phyloP scores from a whole-genome alignment of 176 grass and related monocot genomes.

The Carex parvula region DNA sequence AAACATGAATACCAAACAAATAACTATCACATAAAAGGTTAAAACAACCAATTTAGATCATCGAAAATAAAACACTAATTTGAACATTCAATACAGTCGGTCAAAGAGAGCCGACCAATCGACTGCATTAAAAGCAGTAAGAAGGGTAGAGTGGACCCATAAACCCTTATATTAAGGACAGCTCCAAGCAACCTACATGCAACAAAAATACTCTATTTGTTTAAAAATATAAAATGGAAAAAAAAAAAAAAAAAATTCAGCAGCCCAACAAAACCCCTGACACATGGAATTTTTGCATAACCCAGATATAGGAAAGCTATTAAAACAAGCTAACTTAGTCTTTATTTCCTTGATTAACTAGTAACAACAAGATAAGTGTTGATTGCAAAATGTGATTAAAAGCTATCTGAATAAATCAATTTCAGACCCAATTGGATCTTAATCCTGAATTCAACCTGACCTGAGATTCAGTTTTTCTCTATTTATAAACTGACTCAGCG shows the following conservation, averaged over 20 bases:
- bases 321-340: background rate
- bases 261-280: background rate
- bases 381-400: background rate
- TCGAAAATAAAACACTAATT: too few relatives aligned
- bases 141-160: background rate
- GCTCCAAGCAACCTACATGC: background rate
- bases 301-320: background rate
- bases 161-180: background rate
- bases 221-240: background rate
- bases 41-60: background rate
- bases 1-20: background rate
- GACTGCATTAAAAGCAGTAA: background rate
- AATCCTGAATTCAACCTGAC: background rate
- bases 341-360: background rate
- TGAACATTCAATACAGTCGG: background rate
- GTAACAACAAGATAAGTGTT: background rate
- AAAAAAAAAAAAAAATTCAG: background rate
- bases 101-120: background rate
- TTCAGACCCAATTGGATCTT: background rate
- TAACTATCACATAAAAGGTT: background rate
- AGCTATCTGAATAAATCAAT: background rate
- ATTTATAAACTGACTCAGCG: background rate
- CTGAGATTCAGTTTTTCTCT: background rate
- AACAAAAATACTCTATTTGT: background rate
- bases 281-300: background rate